Base-by-base conservation (phyloP, 805 yeast species). In the Candida hungchunana region DNA sequence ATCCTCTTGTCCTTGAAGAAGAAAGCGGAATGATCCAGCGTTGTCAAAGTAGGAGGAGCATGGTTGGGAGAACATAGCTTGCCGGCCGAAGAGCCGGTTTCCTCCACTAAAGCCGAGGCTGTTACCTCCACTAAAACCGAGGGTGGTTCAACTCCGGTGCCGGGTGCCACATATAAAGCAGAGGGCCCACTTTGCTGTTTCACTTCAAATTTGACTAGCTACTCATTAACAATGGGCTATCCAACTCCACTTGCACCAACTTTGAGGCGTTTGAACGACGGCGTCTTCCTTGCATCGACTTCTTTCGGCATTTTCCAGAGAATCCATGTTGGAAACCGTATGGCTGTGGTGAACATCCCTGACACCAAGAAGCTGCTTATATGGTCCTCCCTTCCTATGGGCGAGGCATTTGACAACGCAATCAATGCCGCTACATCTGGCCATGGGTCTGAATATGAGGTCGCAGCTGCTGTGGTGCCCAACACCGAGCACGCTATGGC, bases 401-500 rank as follows among this genome's bases (percentile, higher is more conserved):
- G 76, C 6, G 60, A 61, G 3, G 67, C 60, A 9, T 71, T 73
- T 4, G 59, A 60, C 17, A 55, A 56, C 19, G 66, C 71, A 2
- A 44, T 77, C 34, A 52, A 58, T 30, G 44, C 60, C 16, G 46
- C 59, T 11, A 49, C 62, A 1, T 63, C 60, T 4, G 59, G 59
- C 13, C 52, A 58, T 2, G 53, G 61, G 1, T 57, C 58, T 31
- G 37, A 58, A 12, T 46, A 52, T 20, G 64, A 66, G 14, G 64
- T 77, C 28, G 55, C 68, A 4, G 71, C 76, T 44, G 62, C 77
- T 26, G 64, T 81, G 26, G 66, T 81, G 31, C 86, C 87, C 4
- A 83, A 81, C 51, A 49, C 44, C 15, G 81, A 76, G 44, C 88
- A 81, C 48, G 74, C 82, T 1, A 60, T 81, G 73, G 83, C 80